A percentile compares a stretch with the other conserved stretches of the same genome.
Conservation (phyloP, 768 basidiomycete species). For the Auricularia heimuer region DNA sequence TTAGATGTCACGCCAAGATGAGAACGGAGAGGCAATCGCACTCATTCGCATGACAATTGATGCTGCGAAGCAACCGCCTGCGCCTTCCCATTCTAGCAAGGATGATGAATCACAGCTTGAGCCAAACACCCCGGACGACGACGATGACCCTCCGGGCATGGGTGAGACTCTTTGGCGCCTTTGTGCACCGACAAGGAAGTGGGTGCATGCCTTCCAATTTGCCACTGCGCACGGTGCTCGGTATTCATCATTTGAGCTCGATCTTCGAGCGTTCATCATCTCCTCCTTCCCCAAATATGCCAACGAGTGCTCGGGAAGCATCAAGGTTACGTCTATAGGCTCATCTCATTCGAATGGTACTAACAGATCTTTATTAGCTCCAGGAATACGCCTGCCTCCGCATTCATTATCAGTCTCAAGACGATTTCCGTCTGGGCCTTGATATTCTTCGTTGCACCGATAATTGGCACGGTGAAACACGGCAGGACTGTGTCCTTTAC, state of each 20-base stretch:
- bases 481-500: slow-evolving; percentile 16
- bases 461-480: slow-evolving; percentile 14
- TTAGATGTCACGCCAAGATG: not conserved
- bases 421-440: slow-evolving; percentile 18
- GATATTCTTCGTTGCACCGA: slow-evolving; percentile 21
- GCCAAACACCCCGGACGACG: not conserved
- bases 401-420: slow-evolving; percentile 18
- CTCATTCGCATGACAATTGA: slow-evolving; percentile 20
- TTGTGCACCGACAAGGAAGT: too few species aligned
- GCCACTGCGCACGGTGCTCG: too few species aligned
- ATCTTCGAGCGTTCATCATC: too few species aligned
- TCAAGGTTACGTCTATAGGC: not conserved
- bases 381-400: slow-evolving; percentile 14
- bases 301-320: too few species aligned
- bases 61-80: slow-evolving; percentile 9
- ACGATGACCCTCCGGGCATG: not conserved
- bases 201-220: too few species aligned
- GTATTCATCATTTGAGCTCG: too few species aligned
- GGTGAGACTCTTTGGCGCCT: too few species aligned
- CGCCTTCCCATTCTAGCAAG: not conserved
- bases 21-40: slow-evolving; percentile 13
- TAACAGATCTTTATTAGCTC: not conserved
- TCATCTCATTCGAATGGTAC: not conserved
- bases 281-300: too few species aligned
- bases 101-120: not conserved